These are phyloP conservation scores for Ramalina intermedia DNA, from an alignment of 495 filamentous ascomycete genomes.

Conservation along the genomic window DNA sequence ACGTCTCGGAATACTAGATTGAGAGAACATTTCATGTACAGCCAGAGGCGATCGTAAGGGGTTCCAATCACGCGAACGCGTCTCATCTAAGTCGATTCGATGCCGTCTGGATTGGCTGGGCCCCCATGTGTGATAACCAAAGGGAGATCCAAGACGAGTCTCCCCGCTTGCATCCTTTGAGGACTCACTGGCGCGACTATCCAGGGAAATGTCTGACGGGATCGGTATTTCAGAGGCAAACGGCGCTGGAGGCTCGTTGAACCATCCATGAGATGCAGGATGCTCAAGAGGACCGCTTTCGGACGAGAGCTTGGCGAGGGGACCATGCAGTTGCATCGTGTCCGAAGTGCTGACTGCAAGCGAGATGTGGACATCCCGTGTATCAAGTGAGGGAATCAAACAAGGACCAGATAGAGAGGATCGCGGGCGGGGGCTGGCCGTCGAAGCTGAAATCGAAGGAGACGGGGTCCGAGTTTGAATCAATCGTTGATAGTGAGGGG, in stretches of 20 bases:
- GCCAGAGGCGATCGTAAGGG: slow-evolving; percentile 32
- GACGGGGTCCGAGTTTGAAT: slow-evolving; percentile 63
- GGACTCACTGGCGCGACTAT: slow-evolving; percentile 15
- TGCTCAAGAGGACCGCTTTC: slow-evolving; percentile 11
- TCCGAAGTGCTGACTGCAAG: slow-evolving; percentile 65
- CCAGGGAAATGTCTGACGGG: slow-evolving; percentile 17
- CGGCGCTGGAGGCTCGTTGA: slow-evolving; percentile 20
- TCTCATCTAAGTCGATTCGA: slow-evolving; percentile 9
- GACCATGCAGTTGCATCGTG: slow-evolving; percentile 60
- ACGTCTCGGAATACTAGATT: slow-evolving; percentile 38
- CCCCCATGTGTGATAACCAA: slow-evolving; percentile 41
- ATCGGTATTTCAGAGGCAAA: slow-evolving; percentile 18
- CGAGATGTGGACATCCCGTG: slow-evolving; percentile 74
- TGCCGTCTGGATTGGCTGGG: slow-evolving; percentile 29
- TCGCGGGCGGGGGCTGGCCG: slow-evolving; percentile 13
- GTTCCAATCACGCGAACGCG: slow-evolving; percentile 20
- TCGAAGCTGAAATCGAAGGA: slow-evolving; percentile 36
- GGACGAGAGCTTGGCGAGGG: slow-evolving; percentile 48
- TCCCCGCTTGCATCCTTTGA: slow-evolving; percentile 9
- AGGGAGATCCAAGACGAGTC: slow-evolving; percentile 41
- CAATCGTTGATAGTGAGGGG: slow-evolving; percentile 53
- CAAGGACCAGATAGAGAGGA: slow-evolving; percentile 17
- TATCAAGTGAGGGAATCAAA: slow-evolving; percentile 36
- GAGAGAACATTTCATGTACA: slow-evolving; percentile 24
- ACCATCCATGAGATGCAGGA: slow-evolving; percentile 20